These are phyloP conservation scores for Pythium dissimile DNA, from an alignment of 352 stramenopile species.

Conservation along the genomic window DNA sequence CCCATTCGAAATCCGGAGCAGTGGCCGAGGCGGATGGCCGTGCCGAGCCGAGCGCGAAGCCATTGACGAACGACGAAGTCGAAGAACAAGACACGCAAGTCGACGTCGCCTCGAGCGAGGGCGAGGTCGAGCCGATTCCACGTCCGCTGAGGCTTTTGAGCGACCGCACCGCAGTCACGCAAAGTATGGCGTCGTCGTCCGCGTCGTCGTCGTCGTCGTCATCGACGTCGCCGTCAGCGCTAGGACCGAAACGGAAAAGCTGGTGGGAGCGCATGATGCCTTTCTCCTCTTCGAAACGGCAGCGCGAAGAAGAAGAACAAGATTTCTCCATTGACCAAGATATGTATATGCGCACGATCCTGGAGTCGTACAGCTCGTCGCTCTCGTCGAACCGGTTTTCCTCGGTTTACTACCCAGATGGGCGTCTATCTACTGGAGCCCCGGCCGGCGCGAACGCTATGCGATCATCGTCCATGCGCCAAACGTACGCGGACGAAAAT, in stretches of 20 bases:
- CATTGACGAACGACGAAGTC: no score
- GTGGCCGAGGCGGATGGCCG: background rate
- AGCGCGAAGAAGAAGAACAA: conserved; percentile 9
- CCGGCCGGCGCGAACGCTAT: background rate
- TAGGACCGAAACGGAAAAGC: conserved; percentile 13
- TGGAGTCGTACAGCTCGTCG: conserved; percentile 74
- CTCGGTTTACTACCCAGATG: conserved; percentile 18
- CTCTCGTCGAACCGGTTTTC: conserved; percentile 63
- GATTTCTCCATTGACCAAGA: conserved; percentile 47
- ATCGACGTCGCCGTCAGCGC: background rate
- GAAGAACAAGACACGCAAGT: conserved; percentile 3
- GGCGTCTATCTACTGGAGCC: background rate
- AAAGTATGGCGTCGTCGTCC: conserved; percentile 1
- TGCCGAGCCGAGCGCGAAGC: background rate
- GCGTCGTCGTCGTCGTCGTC: background rate
- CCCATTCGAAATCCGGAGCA: background rate
- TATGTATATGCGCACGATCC: conserved; percentile 66
- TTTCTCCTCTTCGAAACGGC: conserved; percentile 11
- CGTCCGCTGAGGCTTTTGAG: conserved; percentile 5
- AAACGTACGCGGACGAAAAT: conserved; percentile 18
- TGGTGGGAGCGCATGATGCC: conserved; percentile 16
- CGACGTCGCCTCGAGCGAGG: conserved; percentile 5
- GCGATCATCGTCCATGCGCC: conserved; percentile 6
- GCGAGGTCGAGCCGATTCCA: background rate
- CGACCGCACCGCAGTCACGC: conserved; percentile 18